Evolutionary conservation across 768 basidiomycete genomes (phyloP).

Genomic region (Tylopilus cervinicoccineus): DNA sequence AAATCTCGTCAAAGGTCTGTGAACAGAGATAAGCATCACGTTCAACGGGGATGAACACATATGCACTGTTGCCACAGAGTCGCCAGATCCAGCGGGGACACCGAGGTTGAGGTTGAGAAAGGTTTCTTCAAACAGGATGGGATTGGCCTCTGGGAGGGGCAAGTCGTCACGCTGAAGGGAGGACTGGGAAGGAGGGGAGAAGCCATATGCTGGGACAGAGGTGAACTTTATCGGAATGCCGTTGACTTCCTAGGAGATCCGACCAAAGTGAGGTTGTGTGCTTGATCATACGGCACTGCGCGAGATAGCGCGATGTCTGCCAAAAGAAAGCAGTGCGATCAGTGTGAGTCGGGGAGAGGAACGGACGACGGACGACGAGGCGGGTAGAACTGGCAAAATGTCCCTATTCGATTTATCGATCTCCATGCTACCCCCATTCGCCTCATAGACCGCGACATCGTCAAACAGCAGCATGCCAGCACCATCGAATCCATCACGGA

Average conservation of each 20-base stretch:
- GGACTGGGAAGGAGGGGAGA: conserved; percentile 13
- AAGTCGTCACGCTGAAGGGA: conserved; percentile 42
- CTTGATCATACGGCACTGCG: conserved; percentile 41
- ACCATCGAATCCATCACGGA: conserved; percentile 4
- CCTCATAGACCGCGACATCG: neutral
- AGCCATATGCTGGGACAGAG: neutral
- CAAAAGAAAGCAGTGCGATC: conserved; percentile 47
- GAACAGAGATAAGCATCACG: neutral
- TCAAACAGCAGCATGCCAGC: neutral
- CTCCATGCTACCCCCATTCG: neutral
- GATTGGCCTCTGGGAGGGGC: conserved; percentile 47
- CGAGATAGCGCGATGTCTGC: conserved; percentile 40
- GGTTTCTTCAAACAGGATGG: conserved; percentile 43
- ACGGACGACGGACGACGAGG: conserved; percentile 61
- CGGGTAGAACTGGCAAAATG: too few species aligned
- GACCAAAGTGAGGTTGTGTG: conserved; percentile 36
- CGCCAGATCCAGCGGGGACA: conserved; percentile 15
- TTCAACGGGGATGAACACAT: accelerated
- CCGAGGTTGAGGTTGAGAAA: conserved; percentile 34
- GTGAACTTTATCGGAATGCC: conserved; percentile 26
- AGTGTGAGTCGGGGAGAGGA: conserved; percentile 46
- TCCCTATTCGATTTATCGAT: neutral
- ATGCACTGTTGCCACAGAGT: conserved; percentile 15
- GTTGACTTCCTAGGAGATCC: conserved; percentile 25
- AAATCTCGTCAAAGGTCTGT: conserved; percentile 23